A percentile compares a stretch with the other conserved stretches of the same genome.
Evolutionary conservation across 306 rosid genomes (phyloP).

Genomic region (Medicago ruthenica): DNA sequence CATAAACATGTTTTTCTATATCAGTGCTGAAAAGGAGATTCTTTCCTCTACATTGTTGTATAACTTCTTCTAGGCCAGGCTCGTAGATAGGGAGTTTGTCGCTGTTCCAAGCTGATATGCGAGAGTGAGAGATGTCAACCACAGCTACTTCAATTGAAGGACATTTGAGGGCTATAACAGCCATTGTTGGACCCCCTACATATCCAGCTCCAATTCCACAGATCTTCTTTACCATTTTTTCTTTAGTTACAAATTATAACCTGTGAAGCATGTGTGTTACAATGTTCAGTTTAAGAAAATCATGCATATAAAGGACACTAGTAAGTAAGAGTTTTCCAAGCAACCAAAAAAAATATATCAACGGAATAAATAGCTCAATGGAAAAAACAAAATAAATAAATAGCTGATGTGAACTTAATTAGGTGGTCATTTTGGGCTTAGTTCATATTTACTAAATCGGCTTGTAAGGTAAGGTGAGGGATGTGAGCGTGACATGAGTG

Average conservation of each 20-base stretch:
- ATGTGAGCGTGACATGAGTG: no score
- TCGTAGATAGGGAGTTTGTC: slow-evolving; percentile 80
- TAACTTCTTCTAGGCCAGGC: slow-evolving; percentile 77
- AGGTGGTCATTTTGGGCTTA: no score
- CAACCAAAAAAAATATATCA: neutral
- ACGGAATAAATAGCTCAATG: neutral
- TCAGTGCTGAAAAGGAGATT: slow-evolving; percentile 79
- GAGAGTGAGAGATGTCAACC: slow-evolving; percentile 76
- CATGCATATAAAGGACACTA: neutral
- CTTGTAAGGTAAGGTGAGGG: no score
- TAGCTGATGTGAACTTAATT: no score
- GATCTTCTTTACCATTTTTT: slow-evolving; percentile 81
- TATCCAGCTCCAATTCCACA: slow-evolving; percentile 93
- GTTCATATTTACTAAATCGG: no score
- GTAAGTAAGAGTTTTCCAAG: neutral
- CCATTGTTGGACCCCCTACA: slow-evolving; percentile 90
- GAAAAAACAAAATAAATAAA: neutral
- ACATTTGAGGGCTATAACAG: slow-evolving; percentile 81
- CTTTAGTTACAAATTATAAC: slow-evolving; percentile 39
- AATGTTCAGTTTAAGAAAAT: slow-evolving; percentile 22
- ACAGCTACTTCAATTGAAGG: slow-evolving; percentile 75
- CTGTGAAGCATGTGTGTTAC: slow-evolving; percentile 27
- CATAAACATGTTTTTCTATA: slow-evolving; percentile 70
- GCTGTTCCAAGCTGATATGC: slow-evolving; percentile 82
- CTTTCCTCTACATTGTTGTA: slow-evolving; percentile 76